These are phyloP conservation scores for Trichoderma hamatum DNA, from an alignment of 2,329 filamentous ascomycete species.

Conservation along the genomic window DNA sequence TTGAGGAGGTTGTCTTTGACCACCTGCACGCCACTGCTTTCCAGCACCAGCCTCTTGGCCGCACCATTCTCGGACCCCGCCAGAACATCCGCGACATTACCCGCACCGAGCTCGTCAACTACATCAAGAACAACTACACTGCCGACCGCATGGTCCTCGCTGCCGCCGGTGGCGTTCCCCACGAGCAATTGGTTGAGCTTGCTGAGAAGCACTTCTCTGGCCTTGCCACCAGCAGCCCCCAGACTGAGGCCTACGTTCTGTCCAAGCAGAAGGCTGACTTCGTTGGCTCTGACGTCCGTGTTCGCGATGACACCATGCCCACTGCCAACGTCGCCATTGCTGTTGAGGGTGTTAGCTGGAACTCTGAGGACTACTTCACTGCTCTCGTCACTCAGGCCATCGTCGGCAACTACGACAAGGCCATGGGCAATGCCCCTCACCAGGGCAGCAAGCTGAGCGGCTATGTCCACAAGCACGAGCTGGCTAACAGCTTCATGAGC, in stretches of 20 bases:
- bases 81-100: conserved; percentile 98
- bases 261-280: conserved; percentile 93
- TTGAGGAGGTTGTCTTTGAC: conserved; percentile 99
- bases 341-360: conserved; percentile 99
- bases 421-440: conserved; percentile 96
- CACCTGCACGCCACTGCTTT: conserved; percentile 98
- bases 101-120: conserved; percentile 85
- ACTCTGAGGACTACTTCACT: conserved; percentile 98
- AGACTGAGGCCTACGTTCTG: conserved; percentile 72
- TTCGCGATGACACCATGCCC: conserved; percentile 94
- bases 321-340: conserved; percentile 98
- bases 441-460: conserved; percentile 97
- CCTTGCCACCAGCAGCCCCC: conserved; percentile 74
- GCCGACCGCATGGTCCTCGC: conserved; percentile 99
- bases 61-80: conserved; percentile 95
- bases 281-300: conserved; percentile 91
- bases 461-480: conserved; percentile 89
- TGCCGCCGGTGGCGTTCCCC: conserved; percentile 89
- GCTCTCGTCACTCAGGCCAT: conserved; percentile 97
- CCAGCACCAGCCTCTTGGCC: conserved; percentile 93
- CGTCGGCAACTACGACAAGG: conserved; percentile 99
- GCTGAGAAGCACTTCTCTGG: conserved; percentile 93
- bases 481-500: conserved; percentile 99
- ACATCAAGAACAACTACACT: conserved; percentile 99
- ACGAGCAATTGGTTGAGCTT: conserved; percentile 90